Base-by-base conservation (phyloP, 148 eudicot genomes). In the Vaccinium vitisidaea region DNA sequence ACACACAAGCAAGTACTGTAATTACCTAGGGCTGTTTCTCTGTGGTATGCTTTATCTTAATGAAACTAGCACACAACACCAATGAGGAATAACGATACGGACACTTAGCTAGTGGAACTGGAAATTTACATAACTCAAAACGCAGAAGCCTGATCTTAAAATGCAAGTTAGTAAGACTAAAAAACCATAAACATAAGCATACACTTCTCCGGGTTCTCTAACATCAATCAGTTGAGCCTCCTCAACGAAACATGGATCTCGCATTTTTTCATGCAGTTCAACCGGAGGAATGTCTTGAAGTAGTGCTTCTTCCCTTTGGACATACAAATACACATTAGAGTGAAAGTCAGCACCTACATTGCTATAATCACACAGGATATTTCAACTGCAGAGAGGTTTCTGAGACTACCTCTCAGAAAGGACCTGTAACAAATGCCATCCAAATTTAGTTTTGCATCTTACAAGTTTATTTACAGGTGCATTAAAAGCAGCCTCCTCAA, bases 191-290 rank as follows among this genome's bases (percentile, higher is more conserved):
- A 21, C 55, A 80, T 27, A 14, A 80, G 65, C 94, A 80, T 96
- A 96, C 98, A 96, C 93, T 94, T 96, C 99, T 49, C 93, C 92
- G 8, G 98, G 99, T 88, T 96, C 99, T 89, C 98, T 91, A 81
- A 96, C 98, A 91, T 96, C 99, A 82, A 96, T 96, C 88, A 96
- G 80, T 83, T 94, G 99, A 78, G 89, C 95, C 86, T 90, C 95
- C 88, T 93, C 93, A 81, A 87, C 46, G 77, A 93, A 95, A 84
- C 81, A 83, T 54, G 96, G 92, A 86, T 93, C 95, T 89, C 91
- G 95, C 90, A 94, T 49, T 86, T 86, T 95, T 54, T 48, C 86
- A 75, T 93, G 97, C 79, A 94, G 91, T 80, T 96, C 95, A 84
- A 63, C 88, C n/a, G 94, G 93, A 83, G 93, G 92, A 84, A 96